Base-by-base conservation (phyloP, 352 stramenopile genomes). In the Pythium sp. region DNA sequence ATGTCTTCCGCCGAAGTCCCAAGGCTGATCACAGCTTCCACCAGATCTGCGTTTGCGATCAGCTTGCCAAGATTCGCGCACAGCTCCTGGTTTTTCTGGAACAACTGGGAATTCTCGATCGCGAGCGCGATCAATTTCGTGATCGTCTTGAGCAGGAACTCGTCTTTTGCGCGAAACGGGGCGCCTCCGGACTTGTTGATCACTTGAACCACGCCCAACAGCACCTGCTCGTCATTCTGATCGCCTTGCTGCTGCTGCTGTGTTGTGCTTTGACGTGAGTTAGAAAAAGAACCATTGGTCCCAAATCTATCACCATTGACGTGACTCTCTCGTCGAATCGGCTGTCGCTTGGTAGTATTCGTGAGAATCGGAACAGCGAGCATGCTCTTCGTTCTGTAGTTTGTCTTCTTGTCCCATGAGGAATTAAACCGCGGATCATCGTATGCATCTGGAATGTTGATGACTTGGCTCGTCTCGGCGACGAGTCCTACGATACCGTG, bases 361-460 rank as follows among this genome's bases (percentile, higher is more conserved):
- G 80, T 86, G 20, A 93, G 68, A 34, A 92, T 93, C 5, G 86
- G 86, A 7, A 91, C 80, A 0, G 86, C 86, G 5, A 93, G 66
- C 70, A 93, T 93, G 58, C 83, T 92, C 61, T 93, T 93, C 6
- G 86, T 93, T 22, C 84, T 78, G 62, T 93, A 93, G 62, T 90
- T 88, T 0, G 83, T 92, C 67, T 92, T 93, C 55, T 90, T 75
- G 57, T 92, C 83, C 80, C 81, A 93, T n/a, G 81, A 79, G 28
- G 79, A 80, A 47, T 93, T 93, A 67, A 93, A 93, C 1, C 83
- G 81, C 49, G 84, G 77, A 60, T 93, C 83, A 26, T 88, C 80
- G 65, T 93, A 93, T 0, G 86, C 83, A 51, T 93, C 86, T 0
- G 78, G 73, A 47, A 92, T 90, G 43, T 93, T 93, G 67, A 93